Evolutionary conservation across 495 filamentous ascomycete species (phyloP), one percentile per base, ranked within the genome.

Genomic region (Chaetomium cochliodes): DNA sequence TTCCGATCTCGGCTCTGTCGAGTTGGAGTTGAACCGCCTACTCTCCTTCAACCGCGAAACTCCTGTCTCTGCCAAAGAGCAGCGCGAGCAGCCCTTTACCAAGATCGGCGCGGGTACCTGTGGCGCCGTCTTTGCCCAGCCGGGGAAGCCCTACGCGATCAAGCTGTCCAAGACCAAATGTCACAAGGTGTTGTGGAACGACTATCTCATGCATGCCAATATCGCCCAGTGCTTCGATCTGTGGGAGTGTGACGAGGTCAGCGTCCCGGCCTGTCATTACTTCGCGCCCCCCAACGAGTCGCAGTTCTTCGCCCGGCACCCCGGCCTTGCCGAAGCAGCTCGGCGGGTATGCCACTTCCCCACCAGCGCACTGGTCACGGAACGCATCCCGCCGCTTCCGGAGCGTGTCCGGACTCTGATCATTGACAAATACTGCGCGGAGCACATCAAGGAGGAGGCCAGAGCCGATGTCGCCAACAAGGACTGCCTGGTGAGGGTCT

Each of bases 301-400:
- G 33, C 30, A 33, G 9, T 56, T 56, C 53, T 13, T 56, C 28
- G 26, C 30, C 15, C 51, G 11, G 11, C 51, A 54, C 26, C 13
- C 25, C 1, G 18, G 15, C 18, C 28, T 56, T 28, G 15, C 16
- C 53, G 30, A 37, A 16, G 53, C 30, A 12, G 30, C n/a, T 16
- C 0, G n/a, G 30, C n/a, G 3, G 12, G 25, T n/a, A 16, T 33
- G 53, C 53, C 22, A 23, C n/a, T 8, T 41, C 0, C 53, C 30
- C 0, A 41, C 53, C 18, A 56, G 53, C 20, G 53, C 53, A 5
- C 20, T 56, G 18, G 53, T 56, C 5, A 56, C 33, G 33, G 53
- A 56, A 33, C 53, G 53, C 53, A 41, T 56, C 33, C 30, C n/a
- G 30, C 53, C 53, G 9, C 53, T 56, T 9, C 53, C 53, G 8